Conservation (phyloP, 192 early-diverging fungal species). For the Rhizoclosmatium globosum region DNA sequence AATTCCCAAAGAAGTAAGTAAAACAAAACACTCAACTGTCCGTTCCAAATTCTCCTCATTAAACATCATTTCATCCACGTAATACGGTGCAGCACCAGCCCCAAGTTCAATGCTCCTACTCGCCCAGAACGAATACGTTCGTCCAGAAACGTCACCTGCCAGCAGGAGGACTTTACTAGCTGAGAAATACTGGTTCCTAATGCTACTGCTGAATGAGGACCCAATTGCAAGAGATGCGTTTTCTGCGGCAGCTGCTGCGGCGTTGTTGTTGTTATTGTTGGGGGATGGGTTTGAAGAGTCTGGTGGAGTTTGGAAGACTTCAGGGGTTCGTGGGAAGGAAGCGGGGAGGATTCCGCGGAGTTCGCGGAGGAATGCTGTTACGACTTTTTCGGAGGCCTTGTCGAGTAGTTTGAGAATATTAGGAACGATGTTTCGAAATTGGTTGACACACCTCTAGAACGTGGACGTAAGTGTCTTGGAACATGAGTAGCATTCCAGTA, state of each 20-base stretch:
- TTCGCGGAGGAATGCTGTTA: constrained; percentile 47
- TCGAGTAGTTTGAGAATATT: background rate
- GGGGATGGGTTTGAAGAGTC: too few relatives aligned
- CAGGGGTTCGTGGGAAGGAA: background rate
- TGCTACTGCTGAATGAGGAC: background rate
- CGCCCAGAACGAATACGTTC: constrained; percentile 60
- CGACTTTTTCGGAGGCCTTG: constrained; percentile 49
- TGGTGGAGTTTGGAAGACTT: background rate
- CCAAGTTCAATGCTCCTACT: constrained; percentile 41
- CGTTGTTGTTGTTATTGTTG: background rate
- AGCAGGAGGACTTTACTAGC: constrained; percentile 43
- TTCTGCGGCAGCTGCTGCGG: background rate
- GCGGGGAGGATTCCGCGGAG: constrained; percentile 26
- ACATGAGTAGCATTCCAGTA: constrained; percentile 58
- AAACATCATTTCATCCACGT: constrained; percentile 40
- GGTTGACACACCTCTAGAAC: constrained; percentile 46
- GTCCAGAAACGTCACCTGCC: constrained; percentile 41
- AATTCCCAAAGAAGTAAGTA: background rate
- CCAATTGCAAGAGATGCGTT: background rate
- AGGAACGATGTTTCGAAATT: background rate
- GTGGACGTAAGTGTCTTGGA: constrained; percentile 49
- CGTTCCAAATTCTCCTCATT: constrained; percentile 33
- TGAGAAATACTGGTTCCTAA: constrained; percentile 4
- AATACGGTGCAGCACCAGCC: constrained; percentile 13
- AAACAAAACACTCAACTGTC: constrained; percentile 20